Percentiles rank a stretch among this genome's conserved stretches.
Conservation (phyloP, 345 rosid species). For the Populus nigra region DNA sequence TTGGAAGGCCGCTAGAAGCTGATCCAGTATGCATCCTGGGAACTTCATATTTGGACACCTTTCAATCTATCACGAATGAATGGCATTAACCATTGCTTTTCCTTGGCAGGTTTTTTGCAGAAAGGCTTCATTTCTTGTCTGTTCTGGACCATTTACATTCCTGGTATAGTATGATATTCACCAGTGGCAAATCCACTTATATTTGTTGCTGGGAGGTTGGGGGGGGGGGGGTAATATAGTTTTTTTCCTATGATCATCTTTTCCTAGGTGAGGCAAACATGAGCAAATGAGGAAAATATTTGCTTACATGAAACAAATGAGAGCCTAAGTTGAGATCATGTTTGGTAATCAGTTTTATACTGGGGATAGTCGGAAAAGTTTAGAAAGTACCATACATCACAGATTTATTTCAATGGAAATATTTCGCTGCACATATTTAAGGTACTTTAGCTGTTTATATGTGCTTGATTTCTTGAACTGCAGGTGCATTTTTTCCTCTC, state of each 20-base stretch:
- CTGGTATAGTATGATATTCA: conserved; percentile 43
- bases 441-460: background rate
- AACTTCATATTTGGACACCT: background rate
- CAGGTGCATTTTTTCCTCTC: conserved; percentile 72
- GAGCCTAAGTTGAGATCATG: background rate
- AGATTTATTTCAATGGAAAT: background rate
- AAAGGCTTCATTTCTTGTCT: conserved; percentile 63
- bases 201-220: background rate
- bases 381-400: background rate
- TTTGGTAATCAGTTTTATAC: background rate
- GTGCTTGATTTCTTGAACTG: conserved; percentile 10
- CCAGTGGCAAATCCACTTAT: background rate
- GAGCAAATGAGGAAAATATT: background rate
- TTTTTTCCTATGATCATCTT: background rate
- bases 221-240: too few relatives aligned
- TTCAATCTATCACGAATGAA: conserved; percentile 10
- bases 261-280: background rate
- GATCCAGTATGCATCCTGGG: conserved; percentile 61
- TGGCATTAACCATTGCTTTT: conserved; percentile 22
- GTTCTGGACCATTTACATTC: conserved; percentile 71
- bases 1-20: conserved; percentile 93
- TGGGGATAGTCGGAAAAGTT: background rate
- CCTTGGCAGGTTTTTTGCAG: conserved; percentile 71
- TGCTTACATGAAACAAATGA: background rate
- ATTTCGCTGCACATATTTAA: background rate